Conservation (phyloP, 495 filamentous ascomycete species). For the Hyaloscypha hepaticicola region DNA sequence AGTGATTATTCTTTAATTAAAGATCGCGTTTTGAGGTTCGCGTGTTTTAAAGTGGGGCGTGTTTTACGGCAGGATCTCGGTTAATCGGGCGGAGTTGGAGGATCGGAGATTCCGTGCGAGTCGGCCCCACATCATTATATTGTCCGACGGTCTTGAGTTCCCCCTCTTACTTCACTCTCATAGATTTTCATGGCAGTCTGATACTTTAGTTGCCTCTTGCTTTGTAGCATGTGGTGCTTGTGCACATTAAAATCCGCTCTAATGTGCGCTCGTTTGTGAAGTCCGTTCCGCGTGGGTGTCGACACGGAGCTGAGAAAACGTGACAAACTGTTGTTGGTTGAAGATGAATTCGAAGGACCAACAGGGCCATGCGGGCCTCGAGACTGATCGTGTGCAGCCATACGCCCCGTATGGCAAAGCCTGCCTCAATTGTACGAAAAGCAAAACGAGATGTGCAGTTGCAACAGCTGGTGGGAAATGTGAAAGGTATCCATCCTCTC, state of each 20-base stretch:
- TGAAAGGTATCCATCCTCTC: too few relatives aligned
- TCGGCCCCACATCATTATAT: background rate
- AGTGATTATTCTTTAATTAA: too few relatives aligned
- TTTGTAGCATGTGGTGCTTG: too few relatives aligned
- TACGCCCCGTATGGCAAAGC: slow-evolving; percentile 11
- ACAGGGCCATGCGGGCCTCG: background rate
- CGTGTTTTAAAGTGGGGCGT: too few relatives aligned
- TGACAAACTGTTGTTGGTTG: background rate
- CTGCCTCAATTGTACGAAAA: slow-evolving; percentile 8
- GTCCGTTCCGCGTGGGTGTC: too few relatives aligned
- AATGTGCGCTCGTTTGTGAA: too few relatives aligned
- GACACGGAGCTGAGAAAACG: background rate
- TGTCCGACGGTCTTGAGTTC: background rate
- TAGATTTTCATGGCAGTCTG: background rate
- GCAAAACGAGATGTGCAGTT: slow-evolving; percentile 10
- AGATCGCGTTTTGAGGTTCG: too few relatives aligned
- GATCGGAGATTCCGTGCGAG: background rate
- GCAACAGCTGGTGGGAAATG: background rate
- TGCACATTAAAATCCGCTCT: too few relatives aligned
- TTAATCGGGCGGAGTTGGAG: background rate
- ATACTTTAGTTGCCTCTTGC: too few relatives aligned
- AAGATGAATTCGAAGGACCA: background rate
- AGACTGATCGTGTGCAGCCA: background rate
- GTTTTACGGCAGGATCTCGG: too few relatives aligned
- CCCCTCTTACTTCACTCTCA: background rate